A percentile compares a stretch with the other conserved stretches of the same genome.
Evolutionary conservation across 2,329 filamentous ascomycete genomes (phyloP).

Genomic region (Exophiala xenobiotica): DNA sequence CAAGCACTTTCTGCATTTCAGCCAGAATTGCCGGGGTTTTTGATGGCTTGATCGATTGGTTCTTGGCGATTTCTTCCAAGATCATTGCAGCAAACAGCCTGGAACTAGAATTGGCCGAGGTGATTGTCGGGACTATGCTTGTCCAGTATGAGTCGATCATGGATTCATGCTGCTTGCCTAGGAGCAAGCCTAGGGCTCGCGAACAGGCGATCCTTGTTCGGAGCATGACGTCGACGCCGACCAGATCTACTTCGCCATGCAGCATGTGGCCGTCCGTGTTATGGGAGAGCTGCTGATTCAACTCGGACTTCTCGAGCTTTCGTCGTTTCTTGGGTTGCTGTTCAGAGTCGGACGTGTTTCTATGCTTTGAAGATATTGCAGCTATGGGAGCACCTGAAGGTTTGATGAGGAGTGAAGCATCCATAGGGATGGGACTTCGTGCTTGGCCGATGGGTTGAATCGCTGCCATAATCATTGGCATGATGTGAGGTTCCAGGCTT

Average conservation of each 20-base stretch:
- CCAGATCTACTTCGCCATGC: slow-evolving; percentile 91
- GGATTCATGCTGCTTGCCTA: slow-evolving; percentile 69
- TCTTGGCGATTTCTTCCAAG: slow-evolving; percentile 82
- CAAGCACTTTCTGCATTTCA: slow-evolving; percentile 71
- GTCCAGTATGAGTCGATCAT: slow-evolving; percentile 53
- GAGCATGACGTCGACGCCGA: slow-evolving; percentile 83
- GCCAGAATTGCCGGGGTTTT: slow-evolving; percentile 52
- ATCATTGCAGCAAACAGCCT: slow-evolving; percentile 81
- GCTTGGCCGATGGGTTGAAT: slow-evolving; percentile 90
- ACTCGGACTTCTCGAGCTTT: slow-evolving; percentile 80
- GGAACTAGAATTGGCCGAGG: slow-evolving; percentile 76
- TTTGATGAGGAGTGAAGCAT: slow-evolving; percentile 82
- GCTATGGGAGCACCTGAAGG: slow-evolving; percentile 86
- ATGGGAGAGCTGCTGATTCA: slow-evolving; percentile 68
- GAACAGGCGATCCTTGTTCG: slow-evolving; percentile 86
- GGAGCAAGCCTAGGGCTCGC: slow-evolving; percentile 78
- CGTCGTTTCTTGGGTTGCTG: slow-evolving; percentile 57
- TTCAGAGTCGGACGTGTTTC: slow-evolving; percentile 44
- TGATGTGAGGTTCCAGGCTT: slow-evolving; percentile 73
- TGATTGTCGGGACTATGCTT: slow-evolving; percentile 68
- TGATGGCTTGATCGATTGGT: slow-evolving; percentile 38
- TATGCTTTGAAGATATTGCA: slow-evolving; percentile 39
- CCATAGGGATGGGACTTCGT: slow-evolving; percentile 89
- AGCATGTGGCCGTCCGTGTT: slow-evolving; percentile 99
- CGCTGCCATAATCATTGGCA: slow-evolving; percentile 78